Evolutionary conservation across 306 rosid genomes (phyloP), one percentile per base, ranked within the genome.

Genomic region (Astragalus membranaceus): DNA sequence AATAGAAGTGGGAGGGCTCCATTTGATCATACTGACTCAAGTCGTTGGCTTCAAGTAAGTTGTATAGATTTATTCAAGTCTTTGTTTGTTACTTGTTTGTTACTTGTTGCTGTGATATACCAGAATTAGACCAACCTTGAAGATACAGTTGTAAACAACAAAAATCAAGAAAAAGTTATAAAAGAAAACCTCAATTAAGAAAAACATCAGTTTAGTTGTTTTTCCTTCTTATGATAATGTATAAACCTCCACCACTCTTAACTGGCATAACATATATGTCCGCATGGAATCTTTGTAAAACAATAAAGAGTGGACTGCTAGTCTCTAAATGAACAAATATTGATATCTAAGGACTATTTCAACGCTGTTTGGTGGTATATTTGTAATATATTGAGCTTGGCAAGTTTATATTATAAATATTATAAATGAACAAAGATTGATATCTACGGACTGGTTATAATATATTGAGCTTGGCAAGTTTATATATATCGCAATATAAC

Each of bases 31-130:
- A 74, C 79, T 20, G 99, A 95, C 50, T 86, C 93, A 35, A 83
- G 87, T 65, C 96, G 99, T 67, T 95, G 99, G 99, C 95, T 95
- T 75, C 97, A 84, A 78, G 99, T 95, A 95, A 91, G 99, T 87
- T 73, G 53, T 60, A 23, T 33, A 30, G 51, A n/a, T 29, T 58
- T 16, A 62, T 69, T 78, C 48, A 64, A 51, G 33, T 78, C 29
- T 26, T 72, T 58, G 16, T 47, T 35, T 78, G 66, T 43, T 44
- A 52, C 59, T 72, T 58, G 16, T 47, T 35, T 78, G 66, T 43
- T 44, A 52, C 59, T 36, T 26, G 69, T 68, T 69, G 32, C 51
- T 10, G 1, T 58, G 42, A n/a, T n/a, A n/a, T n/a, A n/a, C n/a
- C n/a, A n/a, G n/a, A n/a, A n/a, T n/a, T n/a, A n/a, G n/a, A n/a